phyloP scores from a whole-genome alignment of 2,329 filamentous ascomycete genomes.

The Apiospora rasikravindrae region DNA sequence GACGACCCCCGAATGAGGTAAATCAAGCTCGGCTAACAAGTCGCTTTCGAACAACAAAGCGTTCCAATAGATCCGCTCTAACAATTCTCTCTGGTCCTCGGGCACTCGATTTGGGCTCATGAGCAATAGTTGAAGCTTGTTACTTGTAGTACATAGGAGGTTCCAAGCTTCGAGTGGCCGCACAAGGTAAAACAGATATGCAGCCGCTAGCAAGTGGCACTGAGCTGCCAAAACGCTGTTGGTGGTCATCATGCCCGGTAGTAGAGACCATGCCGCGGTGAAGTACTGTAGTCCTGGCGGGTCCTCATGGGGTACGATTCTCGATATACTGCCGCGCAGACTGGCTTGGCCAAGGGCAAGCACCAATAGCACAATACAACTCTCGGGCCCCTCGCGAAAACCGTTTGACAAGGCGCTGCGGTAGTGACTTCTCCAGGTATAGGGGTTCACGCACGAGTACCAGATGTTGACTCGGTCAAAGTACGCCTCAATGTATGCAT shows the following conservation, averaged over 20 bases:
- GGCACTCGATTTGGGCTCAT: conserved; percentile 76
- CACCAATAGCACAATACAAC: conserved; percentile 81
- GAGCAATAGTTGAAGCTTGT: conserved; percentile 79
- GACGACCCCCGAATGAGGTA: conserved; percentile 83
- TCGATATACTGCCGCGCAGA: conserved; percentile 76
- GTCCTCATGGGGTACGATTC: conserved; percentile 70
- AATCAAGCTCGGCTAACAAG: conserved; percentile 77
- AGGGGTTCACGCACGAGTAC: conserved; percentile 86
- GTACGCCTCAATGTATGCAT: conserved; percentile 77
- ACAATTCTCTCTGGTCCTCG: conserved; percentile 71
- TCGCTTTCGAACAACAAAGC: conserved; percentile 81
- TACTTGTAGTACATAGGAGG: conserved; percentile 77
- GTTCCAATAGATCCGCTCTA: conserved; percentile 85
- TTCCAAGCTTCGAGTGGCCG: conserved; percentile 85
- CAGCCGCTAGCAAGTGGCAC: conserved; percentile 79
- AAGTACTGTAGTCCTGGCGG: conserved; percentile 81
- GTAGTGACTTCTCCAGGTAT: conserved; percentile 79
- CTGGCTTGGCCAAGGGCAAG: conserved; percentile 79
- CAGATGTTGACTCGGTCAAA: conserved; percentile 83
- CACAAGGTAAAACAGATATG: conserved; percentile 83
- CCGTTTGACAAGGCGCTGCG: conserved; percentile 75
- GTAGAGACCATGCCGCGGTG: conserved; percentile 76
- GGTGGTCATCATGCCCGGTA: conserved; percentile 79
- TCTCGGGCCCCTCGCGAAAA: conserved; percentile 80
- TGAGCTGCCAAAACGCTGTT: conserved; percentile 81